These are phyloP conservation scores for Nicotiana benthamiana DNA, from an alignment of 257 asterid genomes.

Conservation along the genomic window DNA sequence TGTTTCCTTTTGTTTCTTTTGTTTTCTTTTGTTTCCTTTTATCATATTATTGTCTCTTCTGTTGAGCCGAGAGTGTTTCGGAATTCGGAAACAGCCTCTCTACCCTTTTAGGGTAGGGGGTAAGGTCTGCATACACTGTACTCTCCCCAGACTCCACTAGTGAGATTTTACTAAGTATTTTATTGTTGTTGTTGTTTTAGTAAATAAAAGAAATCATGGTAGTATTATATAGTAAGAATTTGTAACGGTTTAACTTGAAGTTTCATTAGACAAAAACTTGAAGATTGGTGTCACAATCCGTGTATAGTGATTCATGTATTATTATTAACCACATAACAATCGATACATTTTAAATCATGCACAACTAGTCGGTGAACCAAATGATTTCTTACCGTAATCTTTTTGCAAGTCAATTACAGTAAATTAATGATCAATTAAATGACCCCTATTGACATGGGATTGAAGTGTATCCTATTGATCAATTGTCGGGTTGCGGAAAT, in stretches of 20 bases:
- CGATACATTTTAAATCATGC: background rate
- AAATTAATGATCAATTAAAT: background rate
- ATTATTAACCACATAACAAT: background rate
- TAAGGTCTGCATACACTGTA: too few relatives aligned
- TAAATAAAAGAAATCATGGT: background rate
- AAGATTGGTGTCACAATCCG: background rate
- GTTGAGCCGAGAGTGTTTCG: too few relatives aligned
- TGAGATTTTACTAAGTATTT: too few relatives aligned
- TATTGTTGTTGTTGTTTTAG: too few relatives aligned
- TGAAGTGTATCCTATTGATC: background rate
- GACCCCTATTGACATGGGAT: background rate
- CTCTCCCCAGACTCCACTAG: too few relatives aligned
- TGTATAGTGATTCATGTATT: background rate
- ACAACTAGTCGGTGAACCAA: background rate
- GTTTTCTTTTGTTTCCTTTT: too few relatives aligned
- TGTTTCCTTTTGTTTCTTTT: too few relatives aligned
- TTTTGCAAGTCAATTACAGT: background rate
- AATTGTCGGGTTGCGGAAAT: background rate
- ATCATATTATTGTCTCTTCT: too few relatives aligned
- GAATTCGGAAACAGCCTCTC: too few relatives aligned
- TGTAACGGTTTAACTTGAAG: background rate
- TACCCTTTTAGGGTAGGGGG: too few relatives aligned
- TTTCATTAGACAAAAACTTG: background rate
- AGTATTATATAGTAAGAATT: background rate
- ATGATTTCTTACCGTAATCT: background rate